Evolutionary conservation across 1,139 yeast genomes (phyloP), one percentile per base, ranked within the genome.

Genomic region (Scheffersomyces quercinus): DNA sequence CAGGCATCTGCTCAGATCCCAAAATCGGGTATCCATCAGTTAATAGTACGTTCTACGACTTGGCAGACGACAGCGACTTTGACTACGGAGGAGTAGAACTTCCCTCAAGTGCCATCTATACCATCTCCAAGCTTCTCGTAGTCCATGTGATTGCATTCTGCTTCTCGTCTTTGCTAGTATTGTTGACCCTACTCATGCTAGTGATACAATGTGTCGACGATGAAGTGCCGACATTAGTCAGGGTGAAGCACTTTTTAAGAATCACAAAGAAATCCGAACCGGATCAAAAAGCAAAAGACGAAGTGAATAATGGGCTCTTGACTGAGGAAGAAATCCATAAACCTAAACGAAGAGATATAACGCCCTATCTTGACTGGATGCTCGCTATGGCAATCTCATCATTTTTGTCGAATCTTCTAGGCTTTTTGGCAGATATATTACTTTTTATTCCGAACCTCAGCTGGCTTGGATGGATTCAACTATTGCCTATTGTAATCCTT

Each of bases 81-180:
- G 41, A 43, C 28, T 42, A 52, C 36, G 62, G 62, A 5, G 68
- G 64, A 3, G 61, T 67, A 3, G 61, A 62, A 41, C 62, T 74
- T 28, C 79, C 79, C 7, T 70, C 77, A 5, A 52, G 60, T 33
- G 76, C 77, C 3, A 56, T 73, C 5, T 67, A 67, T 44, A 63
- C 75, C 34, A 68, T 74, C 32, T 70, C 77, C 28, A 73, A 73
- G 51, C 51, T 74, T 26, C 56, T 74, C 41, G 73, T 73, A 30
- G 75, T 73, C 32, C 79, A 74, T 52, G 70, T 73, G 14, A 60
- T 74, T n/a, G 75, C 73, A 2, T 70, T 73, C 51, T 65, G 68
- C 28, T 59, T 71, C 44, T 59, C 73, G 2, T 52, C 62, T 12
- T 41, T 70, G 14, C 46, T 68, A 33, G 48, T 67, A 15, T 29